Evolutionary conservation across 306 rosid genomes (phyloP).

Genomic region (Prunus campanulata): DNA sequence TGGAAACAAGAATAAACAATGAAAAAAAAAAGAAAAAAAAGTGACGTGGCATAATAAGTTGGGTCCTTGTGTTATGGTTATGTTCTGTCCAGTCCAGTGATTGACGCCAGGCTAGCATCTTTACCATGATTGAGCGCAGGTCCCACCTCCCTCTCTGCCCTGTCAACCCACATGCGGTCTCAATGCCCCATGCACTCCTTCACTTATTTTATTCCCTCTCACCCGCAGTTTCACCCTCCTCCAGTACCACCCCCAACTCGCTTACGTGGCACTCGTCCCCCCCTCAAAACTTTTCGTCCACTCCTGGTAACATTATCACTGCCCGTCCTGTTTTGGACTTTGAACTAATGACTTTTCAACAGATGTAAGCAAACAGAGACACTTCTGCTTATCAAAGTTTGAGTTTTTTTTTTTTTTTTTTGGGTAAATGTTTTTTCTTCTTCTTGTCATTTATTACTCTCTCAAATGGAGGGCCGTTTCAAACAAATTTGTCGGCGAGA

Average conservation of each 20-base stretch:
- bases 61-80: constrained; percentile 17
- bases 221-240: constrained; percentile 22
- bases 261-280: not conserved
- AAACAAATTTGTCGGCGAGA: constrained; percentile 79
- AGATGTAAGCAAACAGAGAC: constrained; percentile 26
- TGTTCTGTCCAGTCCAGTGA: constrained; percentile 60
- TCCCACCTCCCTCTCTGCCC: constrained; percentile 42
- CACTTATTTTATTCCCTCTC: constrained; percentile 39
- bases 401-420: not conserved
- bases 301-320: not conserved
- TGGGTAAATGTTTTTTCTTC: not conserved
- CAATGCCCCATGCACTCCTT: constrained; percentile 61
- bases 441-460: not conserved
- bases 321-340: not conserved
- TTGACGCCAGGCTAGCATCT: constrained; percentile 84
- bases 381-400: not conserved
- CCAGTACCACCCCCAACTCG: constrained; percentile 7
- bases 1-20: not conserved
- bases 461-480: constrained; percentile 55
- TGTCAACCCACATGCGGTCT: constrained; percentile 74
- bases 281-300: not conserved
- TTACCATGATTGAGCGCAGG: constrained; percentile 52
- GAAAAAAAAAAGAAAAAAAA: not conserved
- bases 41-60: not conserved
- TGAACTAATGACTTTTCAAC: constrained; percentile 12